These are phyloP conservation scores for Candida railenensis DNA, from an alignment of 805 yeast species.

Conservation along the genomic window DNA sequence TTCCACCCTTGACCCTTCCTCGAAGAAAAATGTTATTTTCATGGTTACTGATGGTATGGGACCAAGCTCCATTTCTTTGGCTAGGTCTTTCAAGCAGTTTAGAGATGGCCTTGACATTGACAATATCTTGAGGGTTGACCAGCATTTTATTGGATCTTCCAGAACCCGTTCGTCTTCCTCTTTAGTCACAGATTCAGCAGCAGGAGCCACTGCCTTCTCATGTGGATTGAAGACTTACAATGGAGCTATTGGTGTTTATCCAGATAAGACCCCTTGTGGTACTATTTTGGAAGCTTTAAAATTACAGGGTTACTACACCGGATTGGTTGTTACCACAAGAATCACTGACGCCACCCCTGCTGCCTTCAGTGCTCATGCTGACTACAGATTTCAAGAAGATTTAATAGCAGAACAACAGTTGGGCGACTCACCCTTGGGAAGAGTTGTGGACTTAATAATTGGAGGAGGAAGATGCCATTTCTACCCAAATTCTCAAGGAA, in stretches of 20 bases:
- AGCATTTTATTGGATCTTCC: slow-evolving; percentile 74
- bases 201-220: slow-evolving; percentile 94
- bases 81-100: slow-evolving; percentile 72
- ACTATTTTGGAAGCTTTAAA: slow-evolving; percentile 87
- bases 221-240: slow-evolving; percentile 83
- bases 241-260: slow-evolving; percentile 87
- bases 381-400: slow-evolving; percentile 74
- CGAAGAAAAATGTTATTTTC: slow-evolving; percentile 75
- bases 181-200: slow-evolving; percentile 90
- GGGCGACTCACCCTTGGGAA: slow-evolving; percentile 78
- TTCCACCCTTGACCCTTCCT: slow-evolving; percentile 11
- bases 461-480: slow-evolving; percentile 93
- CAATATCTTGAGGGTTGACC: slow-evolving; percentile 62
- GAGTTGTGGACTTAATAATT: slow-evolving; percentile 76
- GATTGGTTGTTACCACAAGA: slow-evolving; percentile 88
- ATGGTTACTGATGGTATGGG: slow-evolving; percentile 97
- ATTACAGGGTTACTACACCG: slow-evolving; percentile 76
- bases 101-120: slow-evolving; percentile 52
- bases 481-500: slow-evolving; percentile 42
- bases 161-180: slow-evolving; percentile 79
- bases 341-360: slow-evolving; percentile 97
- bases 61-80: slow-evolving; percentile 78
- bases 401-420: slow-evolving; percentile 84
- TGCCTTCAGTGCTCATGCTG: slow-evolving; percentile 78
- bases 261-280: slow-evolving; percentile 73